Conservation (phyloP, 2,329 filamentous ascomycete species). For the Cyphellophora europaea region DNA sequence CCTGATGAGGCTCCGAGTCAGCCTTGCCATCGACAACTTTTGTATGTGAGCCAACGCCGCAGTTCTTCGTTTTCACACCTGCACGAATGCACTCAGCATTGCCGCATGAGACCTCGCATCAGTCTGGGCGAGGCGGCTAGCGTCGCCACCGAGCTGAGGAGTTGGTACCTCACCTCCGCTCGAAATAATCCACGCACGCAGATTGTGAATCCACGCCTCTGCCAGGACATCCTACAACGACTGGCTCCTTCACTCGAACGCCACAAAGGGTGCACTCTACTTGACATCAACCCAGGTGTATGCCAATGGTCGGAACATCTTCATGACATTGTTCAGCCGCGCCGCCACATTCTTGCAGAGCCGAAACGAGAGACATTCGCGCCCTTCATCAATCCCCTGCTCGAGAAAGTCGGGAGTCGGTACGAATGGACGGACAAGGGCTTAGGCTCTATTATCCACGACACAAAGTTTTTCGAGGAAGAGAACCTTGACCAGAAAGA, state of each 20-base stretch:
- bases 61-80: too few relatives aligned
- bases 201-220: not conserved
- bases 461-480: not conserved
- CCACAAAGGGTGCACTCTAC: constrained; percentile 69
- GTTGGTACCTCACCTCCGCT: too few relatives aligned
- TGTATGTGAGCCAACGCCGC: too few relatives aligned
- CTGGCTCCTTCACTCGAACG: constrained; percentile 59
- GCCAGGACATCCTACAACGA: constrained; percentile 53
- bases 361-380: constrained; percentile 51
- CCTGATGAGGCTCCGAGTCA: too few relatives aligned
- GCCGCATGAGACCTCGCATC: not conserved
- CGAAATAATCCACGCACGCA: too few relatives aligned
- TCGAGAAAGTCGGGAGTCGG: constrained; percentile 24
- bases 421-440: not conserved
- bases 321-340: constrained; percentile 64
- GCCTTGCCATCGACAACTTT: too few relatives aligned
- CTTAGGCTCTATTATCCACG: not conserved
- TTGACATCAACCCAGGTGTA: constrained; percentile 76
- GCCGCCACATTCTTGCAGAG: constrained; percentile 77
- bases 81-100: not conserved
- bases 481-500: not conserved
- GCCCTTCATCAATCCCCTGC: constrained; percentile 51
- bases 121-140: not conserved
- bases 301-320: constrained; percentile 73
- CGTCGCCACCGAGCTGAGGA: not conserved